Evolutionary conservation across 768 basidiomycete genomes (phyloP), one percentile per base, ranked within the genome.

Genomic region (Boletus reticuloceps): DNA sequence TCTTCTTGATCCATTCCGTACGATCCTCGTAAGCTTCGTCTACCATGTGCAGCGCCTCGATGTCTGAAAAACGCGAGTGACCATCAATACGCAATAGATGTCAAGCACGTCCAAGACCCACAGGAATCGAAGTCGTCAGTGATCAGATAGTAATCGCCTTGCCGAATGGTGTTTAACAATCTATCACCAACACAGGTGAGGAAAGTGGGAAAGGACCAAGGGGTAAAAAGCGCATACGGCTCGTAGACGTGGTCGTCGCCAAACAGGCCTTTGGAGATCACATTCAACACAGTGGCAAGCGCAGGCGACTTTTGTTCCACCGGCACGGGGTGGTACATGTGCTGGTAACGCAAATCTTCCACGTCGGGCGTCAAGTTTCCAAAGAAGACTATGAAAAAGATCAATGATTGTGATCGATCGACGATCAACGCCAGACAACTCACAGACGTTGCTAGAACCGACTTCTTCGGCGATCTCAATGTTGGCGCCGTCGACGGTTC

Each of bases 401-500:
- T 47, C 12, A 34, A 13, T 9, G 2, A 8, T 29, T 27, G 4
- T 9, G 2, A 8, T 29, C 32, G 4, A 7, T 34, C 38, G 27
- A 8, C 31, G 19, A 31, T 40, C 49, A 19, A 41, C 13, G 34
- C 34, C 34, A 36, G 25, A 17, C 12, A 13, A 16, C 60, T 54
- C 47, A 90, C 91, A 94, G 64, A 94, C 93, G 69, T 96, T 92
- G 64, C 82, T 85, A 67, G 94, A 91, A 31, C 95, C 96, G 45
- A 94, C 88, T 69, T 97, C 94, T 66, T 98, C 93, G 5, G 92
- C 94, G 60, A 98, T 98, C 75, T 98, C 95, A 55, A 94, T 93
- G 65, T 93, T 95, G 19, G 96, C 96, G 51, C 96, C 96, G 73
- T 99, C 93, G 75, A 91, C 89, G 29, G 93, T 94, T 44, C 92